Evolutionary conservation across 176 grass and related monocot genomes (phyloP).

Genomic region (Stipa capillata): DNA sequence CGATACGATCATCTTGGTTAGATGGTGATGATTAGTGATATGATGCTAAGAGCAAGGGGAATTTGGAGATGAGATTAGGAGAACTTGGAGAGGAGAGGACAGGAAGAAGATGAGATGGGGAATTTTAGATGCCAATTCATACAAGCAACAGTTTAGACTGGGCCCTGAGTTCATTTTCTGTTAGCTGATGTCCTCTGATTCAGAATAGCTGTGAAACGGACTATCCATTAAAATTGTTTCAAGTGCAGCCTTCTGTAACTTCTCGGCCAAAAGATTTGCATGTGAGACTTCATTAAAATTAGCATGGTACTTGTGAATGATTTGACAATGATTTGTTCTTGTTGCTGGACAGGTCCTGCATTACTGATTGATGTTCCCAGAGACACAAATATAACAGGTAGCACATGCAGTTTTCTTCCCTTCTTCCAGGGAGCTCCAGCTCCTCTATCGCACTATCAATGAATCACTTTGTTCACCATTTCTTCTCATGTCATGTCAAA

Average conservation of each 20-base stretch:
- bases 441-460: neutral
- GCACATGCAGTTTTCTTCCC: neutral
- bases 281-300: neutral
- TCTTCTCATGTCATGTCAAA: neutral
- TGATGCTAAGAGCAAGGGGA: neutral
- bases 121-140: neutral
- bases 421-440: neutral
- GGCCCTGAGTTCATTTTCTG: neutral
- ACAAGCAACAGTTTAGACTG: neutral
- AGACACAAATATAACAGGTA: slow-evolving; percentile 93
- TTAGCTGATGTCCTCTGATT: neutral
- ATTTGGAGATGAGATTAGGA: neutral
- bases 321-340: neutral
- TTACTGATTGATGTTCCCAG: slow-evolving; percentile 86
- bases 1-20: too few species aligned
- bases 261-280: neutral
- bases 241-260: neutral
- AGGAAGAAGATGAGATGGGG: neutral
- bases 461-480: neutral
- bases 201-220: neutral
- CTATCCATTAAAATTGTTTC: neutral
- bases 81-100: neutral
- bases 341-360: slow-evolving; percentile 55
- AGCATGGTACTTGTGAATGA: neutral
- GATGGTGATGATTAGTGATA: too few species aligned